These are phyloP conservation scores for Ascochyta clinopodiicola DNA, from an alignment of 2,329 filamentous ascomycete genomes.

Conservation along the genomic window DNA sequence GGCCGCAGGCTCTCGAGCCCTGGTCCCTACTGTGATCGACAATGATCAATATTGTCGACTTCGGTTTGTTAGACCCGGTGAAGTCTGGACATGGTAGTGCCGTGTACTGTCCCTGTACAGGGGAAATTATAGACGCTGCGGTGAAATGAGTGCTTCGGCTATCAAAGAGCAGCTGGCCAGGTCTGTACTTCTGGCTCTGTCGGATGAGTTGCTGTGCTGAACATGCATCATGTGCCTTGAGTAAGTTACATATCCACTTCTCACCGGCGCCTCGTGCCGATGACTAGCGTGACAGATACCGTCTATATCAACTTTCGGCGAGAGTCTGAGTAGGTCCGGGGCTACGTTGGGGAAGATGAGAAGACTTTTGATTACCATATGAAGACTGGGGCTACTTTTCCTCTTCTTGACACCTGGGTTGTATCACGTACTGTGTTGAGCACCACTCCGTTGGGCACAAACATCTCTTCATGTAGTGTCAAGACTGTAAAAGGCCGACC, in stretches of 20 bases:
- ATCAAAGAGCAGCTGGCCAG: background rate
- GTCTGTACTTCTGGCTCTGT: too few species aligned
- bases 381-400: background rate
- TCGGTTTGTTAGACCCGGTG: background rate
- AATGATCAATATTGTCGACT: background rate
- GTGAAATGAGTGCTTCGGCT: background rate
- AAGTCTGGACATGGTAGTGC: background rate
- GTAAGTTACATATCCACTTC: background rate
- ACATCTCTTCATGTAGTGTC: background rate
- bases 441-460: background rate
- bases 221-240: background rate
- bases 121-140: background rate
- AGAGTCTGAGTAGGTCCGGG: background rate
- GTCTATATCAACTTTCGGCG: background rate
- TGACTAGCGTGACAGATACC: background rate
- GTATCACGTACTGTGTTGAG: background rate
- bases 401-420: background rate
- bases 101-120: background rate
- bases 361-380: background rate
- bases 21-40: background rate
- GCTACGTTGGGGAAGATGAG: background rate
- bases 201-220: background rate
- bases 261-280: background rate
- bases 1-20: background rate
- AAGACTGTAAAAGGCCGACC: background rate